These are phyloP conservation scores for Cadophora sp. DNA, from an alignment of 2,329 filamentous ascomycete genomes.

Conservation along the genomic window DNA sequence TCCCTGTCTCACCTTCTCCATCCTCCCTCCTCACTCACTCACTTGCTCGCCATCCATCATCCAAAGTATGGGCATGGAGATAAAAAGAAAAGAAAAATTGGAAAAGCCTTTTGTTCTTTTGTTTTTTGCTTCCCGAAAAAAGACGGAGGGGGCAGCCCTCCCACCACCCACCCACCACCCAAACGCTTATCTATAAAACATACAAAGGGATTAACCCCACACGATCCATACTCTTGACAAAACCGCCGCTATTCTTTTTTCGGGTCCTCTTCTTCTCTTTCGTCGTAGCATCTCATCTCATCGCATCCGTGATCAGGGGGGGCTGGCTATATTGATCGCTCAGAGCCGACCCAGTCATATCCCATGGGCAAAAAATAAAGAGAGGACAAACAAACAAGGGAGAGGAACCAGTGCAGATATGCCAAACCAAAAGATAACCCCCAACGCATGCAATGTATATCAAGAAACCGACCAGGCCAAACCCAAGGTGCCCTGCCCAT, in stretches of 20 bases:
- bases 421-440: slow-evolving; percentile 3
- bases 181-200: slow-evolving; percentile 11
- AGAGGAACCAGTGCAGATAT: background rate
- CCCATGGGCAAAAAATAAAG: slow-evolving; percentile 3
- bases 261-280: background rate
- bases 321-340: background rate
- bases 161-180: too few species aligned
- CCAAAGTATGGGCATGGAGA: slow-evolving; percentile 7
- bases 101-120: background rate
- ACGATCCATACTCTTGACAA: slow-evolving; percentile 18
- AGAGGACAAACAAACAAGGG: slow-evolving; percentile 4
- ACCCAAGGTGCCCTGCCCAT: slow-evolving; percentile 22
- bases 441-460: slow-evolving; percentile 25
- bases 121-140: background rate
- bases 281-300: slow-evolving; percentile 8
- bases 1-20: too few species aligned
- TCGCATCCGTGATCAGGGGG: slow-evolving; percentile 1
- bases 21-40: background rate
- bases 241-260: slow-evolving; percentile 3
- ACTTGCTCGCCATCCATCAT: background rate
- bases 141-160: background rate
- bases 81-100: background rate
- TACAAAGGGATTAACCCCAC: background rate
- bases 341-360: slow-evolving; percentile 12
- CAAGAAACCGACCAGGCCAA: slow-evolving; percentile 23